Evolutionary conservation across 345 rosid species (phyloP).

Genomic region (Corchorus olitorius): DNA sequence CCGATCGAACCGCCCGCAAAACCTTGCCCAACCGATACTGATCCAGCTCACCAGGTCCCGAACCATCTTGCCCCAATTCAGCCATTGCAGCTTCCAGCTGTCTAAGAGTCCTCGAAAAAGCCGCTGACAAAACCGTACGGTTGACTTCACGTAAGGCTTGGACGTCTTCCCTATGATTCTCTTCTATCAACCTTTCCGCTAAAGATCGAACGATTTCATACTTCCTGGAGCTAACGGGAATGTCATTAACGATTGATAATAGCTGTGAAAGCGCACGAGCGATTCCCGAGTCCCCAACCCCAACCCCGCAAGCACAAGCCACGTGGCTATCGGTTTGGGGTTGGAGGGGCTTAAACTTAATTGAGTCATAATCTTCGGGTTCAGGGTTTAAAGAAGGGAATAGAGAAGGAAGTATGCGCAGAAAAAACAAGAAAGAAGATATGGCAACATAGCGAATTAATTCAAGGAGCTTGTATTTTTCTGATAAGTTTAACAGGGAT

Average conservation of each 20-base stretch:
- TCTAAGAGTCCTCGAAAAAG: conserved; percentile 60
- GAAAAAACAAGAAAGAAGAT: conserved; percentile 58
- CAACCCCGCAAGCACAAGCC: conserved; percentile 10
- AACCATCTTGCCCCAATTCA: conserved; percentile 35
- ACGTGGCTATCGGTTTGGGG: conserved; percentile 17
- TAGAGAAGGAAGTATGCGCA: conserved; percentile 54
- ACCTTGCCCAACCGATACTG: conserved; percentile 43
- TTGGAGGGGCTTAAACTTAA: background rate
- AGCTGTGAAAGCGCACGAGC: conserved; percentile 78
- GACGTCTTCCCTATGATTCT: conserved; percentile 54
- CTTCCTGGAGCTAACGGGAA: conserved; percentile 82
- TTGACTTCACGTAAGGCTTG: conserved; percentile 57
- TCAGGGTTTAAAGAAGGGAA: conserved; percentile 31
- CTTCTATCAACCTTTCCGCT: conserved; percentile 77
- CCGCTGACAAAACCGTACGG: conserved; percentile 54
- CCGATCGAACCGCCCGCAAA: conserved; percentile 41
- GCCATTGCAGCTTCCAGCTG: conserved; percentile 57
- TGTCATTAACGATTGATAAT: conserved; percentile 50
- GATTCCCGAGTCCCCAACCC: conserved; percentile 55
- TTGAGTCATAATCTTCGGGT: background rate
- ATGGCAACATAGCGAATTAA: conserved; percentile 48
- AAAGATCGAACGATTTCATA: conserved; percentile 71
- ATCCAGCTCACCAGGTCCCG: conserved; percentile 23
- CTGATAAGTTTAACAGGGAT: conserved; percentile 49
- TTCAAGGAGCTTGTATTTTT: conserved; percentile 51